Percentiles rank a stretch among this genome's conserved stretches.
These are phyloP conservation scores for Cryptococcus wingfieldii DNA, from an alignment of 1,284 basidiomycete species.

Conservation along the genomic window DNA sequence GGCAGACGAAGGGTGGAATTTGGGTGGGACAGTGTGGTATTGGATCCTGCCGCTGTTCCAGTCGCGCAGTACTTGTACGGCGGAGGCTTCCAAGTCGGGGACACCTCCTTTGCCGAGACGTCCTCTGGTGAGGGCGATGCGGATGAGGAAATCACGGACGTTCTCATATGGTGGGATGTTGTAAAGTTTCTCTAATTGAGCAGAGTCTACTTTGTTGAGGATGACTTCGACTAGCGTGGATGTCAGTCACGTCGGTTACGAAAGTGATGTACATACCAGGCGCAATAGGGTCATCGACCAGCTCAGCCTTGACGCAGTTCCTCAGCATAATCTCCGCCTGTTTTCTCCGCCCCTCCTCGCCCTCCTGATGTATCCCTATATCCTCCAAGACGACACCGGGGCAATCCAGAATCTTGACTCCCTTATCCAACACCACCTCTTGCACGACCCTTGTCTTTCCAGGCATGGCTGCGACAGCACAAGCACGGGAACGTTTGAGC, in stretches of 20 bases:
- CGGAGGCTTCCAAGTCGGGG: conserved; percentile 78
- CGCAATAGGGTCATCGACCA: conserved; percentile 82
- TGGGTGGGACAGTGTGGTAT: conserved; percentile 76
- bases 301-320: conserved; percentile 89
- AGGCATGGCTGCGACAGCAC: conserved; percentile 89
- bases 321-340: conserved; percentile 73
- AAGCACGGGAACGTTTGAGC: conserved; percentile 78
- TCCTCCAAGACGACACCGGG: conserved; percentile 82
- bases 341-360: conserved; percentile 54
- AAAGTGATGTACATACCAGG: conserved; percentile 56
- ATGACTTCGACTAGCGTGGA: conserved; percentile 71
- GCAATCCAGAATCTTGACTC: conserved; percentile 87
- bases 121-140: conserved; percentile 81
- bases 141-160: conserved; percentile 81
- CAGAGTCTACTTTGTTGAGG: conserved; percentile 62
- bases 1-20: conserved; percentile 65
- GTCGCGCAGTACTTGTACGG: conserved; percentile 80
- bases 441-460: conserved; percentile 96
- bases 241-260: neutral
- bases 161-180: conserved; percentile 67
- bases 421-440: conserved; percentile 86
- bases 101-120: conserved; percentile 85
- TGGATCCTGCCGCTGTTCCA: conserved; percentile 97
- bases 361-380: conserved; percentile 54
- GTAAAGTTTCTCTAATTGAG: conserved; percentile 75